A percentile compares a stretch with the other conserved stretches of the same genome.
These are phyloP conservation scores for Arachnomyces sp. DNA, from an alignment of 2,329 filamentous ascomycete genomes.

Conservation along the genomic window DNA sequence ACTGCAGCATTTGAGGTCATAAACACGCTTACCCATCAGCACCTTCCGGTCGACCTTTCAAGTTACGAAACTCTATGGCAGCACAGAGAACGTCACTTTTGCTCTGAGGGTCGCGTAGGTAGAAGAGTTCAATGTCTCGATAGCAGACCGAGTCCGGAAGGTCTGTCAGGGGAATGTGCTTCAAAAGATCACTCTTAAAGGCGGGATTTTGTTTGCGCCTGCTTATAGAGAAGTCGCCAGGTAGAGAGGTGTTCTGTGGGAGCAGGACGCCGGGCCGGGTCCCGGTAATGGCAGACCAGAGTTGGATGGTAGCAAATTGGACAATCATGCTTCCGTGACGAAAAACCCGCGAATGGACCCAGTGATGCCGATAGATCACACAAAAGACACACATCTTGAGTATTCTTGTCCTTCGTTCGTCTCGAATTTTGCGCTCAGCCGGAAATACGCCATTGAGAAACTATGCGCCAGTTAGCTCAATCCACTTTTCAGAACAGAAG, in stretches of 20 bases:
- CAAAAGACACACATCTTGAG: slow-evolving; percentile 16
- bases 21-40: slow-evolving; percentile 18
- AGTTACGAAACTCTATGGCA: slow-evolving; percentile 21
- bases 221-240: slow-evolving; percentile 6
- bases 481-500: slow-evolving; percentile 2
- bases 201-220: slow-evolving; percentile 11
- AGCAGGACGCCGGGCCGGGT: slow-evolving; percentile 18
- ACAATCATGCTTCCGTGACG: slow-evolving; percentile 17
- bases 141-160: slow-evolving; percentile 19
- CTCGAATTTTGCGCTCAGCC: slow-evolving; percentile 14
- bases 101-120: slow-evolving; percentile 15
- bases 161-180: slow-evolving; percentile 14
- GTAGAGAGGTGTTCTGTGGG: slow-evolving; percentile 12
- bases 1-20: slow-evolving; percentile 1
- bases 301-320: slow-evolving; percentile 15
- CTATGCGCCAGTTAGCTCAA: slow-evolving; percentile 14
- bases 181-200: slow-evolving; percentile 18
- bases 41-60: slow-evolving; percentile 20
- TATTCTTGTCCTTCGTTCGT: slow-evolving; percentile 18
- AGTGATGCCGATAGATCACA: slow-evolving; percentile 18
- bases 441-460: slow-evolving; percentile 15
- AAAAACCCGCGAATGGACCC: slow-evolving; percentile 19
- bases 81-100: slow-evolving; percentile 20
- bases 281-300: slow-evolving; percentile 20
- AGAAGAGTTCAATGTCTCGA: slow-evolving; percentile 20